Evolutionary conservation across 169 alveolate genomes (phyloP), one percentile per base, ranked within the genome.

Genomic region (Eimeria acervulina): DNA sequence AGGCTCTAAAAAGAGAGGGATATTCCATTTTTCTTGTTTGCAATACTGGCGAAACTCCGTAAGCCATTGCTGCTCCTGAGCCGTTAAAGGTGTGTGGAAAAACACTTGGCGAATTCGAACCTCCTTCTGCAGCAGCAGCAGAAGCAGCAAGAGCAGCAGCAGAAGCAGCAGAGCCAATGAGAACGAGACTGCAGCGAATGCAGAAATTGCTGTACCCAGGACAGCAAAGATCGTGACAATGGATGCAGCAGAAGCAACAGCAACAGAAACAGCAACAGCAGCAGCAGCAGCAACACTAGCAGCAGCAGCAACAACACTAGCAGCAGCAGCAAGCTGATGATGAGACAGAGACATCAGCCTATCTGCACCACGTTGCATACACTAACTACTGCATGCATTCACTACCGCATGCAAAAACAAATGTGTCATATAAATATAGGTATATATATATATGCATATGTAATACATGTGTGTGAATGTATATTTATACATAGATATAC

Each of bases 81-180:
- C 95, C n/a, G 95, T 72, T 26, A 97, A 63, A 28, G 95, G 90
- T 28, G 92, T 90, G 91, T 97, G 97, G 31, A 96, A 47, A 90
- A 97, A 97, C n/a, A 97, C 83, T 89, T 97, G 98, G 13, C 98
- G 96, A 51, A 96, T 91, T 66, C 88, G 70, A n/a, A 89, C 96
- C 42, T 88, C 97, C 28, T 95, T 59, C 90, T 89, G 76, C 52
- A 66, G 2, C 68, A 59, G 28, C 21, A 59, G 1, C 68, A 59
- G 7, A 5, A 12, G n/a, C 68, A 59, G n/a, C 68, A 17, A 47
- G 5, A 5, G n/a, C n/a, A 5, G 1, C 68, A 59, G 68, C 68
- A 21, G n/a, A 17, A 15, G n/a, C 21, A 0, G 19, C 26, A 21
- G 1, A 15, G n/a, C 21, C 19, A 59, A 51, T 17, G 15, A 17